These are phyloP conservation scores for Penicillium nordicum DNA, from an alignment of 2,329 filamentous ascomycete genomes.

Conservation along the genomic window DNA sequence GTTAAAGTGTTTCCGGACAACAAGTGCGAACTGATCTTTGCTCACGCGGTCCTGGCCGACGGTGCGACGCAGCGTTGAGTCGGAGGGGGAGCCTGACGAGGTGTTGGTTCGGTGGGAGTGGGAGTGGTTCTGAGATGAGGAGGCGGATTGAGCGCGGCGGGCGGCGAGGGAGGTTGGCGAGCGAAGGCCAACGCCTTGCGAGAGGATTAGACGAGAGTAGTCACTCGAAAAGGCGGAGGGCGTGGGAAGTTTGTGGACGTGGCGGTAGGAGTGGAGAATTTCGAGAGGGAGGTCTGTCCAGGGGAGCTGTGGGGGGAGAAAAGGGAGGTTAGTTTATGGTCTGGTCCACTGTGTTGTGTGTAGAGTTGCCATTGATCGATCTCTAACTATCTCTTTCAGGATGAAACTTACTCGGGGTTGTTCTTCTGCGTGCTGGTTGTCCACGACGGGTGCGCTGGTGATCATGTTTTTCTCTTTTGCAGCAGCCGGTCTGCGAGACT, in stretches of 20 bases:
- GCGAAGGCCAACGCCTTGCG: slow-evolving; percentile 43
- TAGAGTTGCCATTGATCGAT: neutral
- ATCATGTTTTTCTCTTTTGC: slow-evolving; percentile 27
- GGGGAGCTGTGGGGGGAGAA: slow-evolving; percentile 32
- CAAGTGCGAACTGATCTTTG: slow-evolving; percentile 42
- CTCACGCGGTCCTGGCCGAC: slow-evolving; percentile 40
- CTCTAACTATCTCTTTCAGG: neutral
- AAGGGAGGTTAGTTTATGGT: neutral
- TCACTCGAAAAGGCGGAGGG: slow-evolving; percentile 43
- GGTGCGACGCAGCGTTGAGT: slow-evolving; percentile 26
- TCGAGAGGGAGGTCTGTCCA: slow-evolving; percentile 45
- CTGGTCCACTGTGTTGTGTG: neutral
- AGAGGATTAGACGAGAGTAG: slow-evolving; percentile 48
- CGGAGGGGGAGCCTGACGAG: slow-evolving; percentile 8
- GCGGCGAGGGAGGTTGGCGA: slow-evolving; percentile 46
- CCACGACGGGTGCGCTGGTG: slow-evolving; percentile 28
- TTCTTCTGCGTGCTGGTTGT: slow-evolving; percentile 6
- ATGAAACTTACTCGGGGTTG: slow-evolving; percentile 32
- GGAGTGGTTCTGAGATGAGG: slow-evolving; percentile 7
- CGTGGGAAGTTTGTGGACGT: slow-evolving; percentile 46
- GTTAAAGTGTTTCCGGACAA: slow-evolving; percentile 49
- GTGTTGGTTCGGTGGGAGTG: slow-evolving; percentile 4
- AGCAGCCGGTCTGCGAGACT: slow-evolving; percentile 32
- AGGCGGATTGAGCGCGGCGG: slow-evolving; percentile 25
- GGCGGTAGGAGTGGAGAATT: slow-evolving; percentile 49